Evolutionary conservation across 2,329 filamentous ascomycete species (phyloP), one percentile per base, ranked within the genome.

Genomic region (Macrophomina tecta): DNA sequence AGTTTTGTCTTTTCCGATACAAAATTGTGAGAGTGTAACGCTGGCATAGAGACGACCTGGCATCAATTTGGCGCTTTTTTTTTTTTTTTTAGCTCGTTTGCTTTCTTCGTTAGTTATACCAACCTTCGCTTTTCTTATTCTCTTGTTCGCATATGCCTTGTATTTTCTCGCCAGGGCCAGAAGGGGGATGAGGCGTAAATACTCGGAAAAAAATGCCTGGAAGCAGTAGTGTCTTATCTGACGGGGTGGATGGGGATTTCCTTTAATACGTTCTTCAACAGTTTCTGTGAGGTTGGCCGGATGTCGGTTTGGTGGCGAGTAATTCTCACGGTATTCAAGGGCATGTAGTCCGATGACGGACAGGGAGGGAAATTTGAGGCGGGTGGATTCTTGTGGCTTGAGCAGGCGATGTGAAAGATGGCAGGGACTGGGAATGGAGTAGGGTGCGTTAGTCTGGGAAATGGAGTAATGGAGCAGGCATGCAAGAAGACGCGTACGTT

Each of bases 1-100:
- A 23, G 36, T 4, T 38, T 38, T 40, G 11, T 63, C 2, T 61
- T 46, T 61, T 28, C 28, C 46, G 5, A n/a, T 11, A 4, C 28
- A 12, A 32, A 45, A 38, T 12, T 30, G 6, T 58, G 40, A 23
- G 32, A 55, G 58, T 38, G 58, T 49, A 62, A 51, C 49, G 58
- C 58, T 49, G 58, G 58, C 58, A 62, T 62, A 62, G 58, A 62
- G 58, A 62, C 30, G 45, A 62, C 40, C 28, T 49, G 46, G 58
- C 58, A 62, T 62, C 58, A 62, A 30, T 49, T 49, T 62, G 58
- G 58, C 58, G 58, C 49, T 23, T 23, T 23, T 23, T 23, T 23
- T 23, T 23, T 23, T 23, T 23, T 23, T 23, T 23, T 23, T 23
- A 46, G 14, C n/a, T 61, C 38, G 34, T 52, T 55, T 28, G n/a